A percentile compares a stretch with the other conserved stretches of the same genome.
Conservation (phyloP, 768 basidiomycete species). For the Crassisporium funariophilum region DNA sequence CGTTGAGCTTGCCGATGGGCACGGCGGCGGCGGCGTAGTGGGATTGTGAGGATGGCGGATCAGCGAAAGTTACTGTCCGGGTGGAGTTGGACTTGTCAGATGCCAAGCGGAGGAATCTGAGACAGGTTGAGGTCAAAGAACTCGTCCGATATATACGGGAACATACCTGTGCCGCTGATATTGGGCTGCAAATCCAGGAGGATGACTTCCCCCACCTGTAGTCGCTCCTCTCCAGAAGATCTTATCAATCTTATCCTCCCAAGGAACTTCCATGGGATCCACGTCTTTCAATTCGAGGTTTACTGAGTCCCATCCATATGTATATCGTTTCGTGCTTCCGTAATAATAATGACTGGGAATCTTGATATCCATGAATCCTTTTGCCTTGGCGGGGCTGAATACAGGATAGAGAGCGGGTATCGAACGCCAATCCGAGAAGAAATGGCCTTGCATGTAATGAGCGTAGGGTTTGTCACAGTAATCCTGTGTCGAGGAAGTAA, state of each 20-base stretch:
- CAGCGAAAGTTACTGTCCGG: conserved; percentile 68
- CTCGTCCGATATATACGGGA: background rate
- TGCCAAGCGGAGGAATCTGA: conserved; percentile 74
- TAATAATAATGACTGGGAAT: conserved; percentile 98
- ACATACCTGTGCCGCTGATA: conserved; percentile 82
- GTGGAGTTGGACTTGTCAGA: conserved; percentile 55
- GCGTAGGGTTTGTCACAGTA: conserved; percentile 84
- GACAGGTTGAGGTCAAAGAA: background rate
- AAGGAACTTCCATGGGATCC: conserved; percentile 85
- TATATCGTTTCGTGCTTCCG: conserved; percentile 76
- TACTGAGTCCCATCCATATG: conserved; percentile 88
- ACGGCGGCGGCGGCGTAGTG: conserved; percentile 67
- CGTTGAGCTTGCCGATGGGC: conserved; percentile 63
- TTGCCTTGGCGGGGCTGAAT: conserved; percentile 87
- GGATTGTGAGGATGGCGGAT: conserved; percentile 60
- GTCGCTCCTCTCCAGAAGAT: conserved; percentile 97
- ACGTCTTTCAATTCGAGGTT: conserved; percentile 72
- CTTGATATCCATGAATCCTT: conserved; percentile 86
- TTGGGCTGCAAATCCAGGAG: conserved; percentile 76
- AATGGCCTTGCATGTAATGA: conserved; percentile 89
- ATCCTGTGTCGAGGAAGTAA: conserved; percentile 67
- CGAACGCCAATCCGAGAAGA: conserved; percentile 96
- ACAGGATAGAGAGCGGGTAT: conserved; percentile 90
- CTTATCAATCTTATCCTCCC: conserved; percentile 85
- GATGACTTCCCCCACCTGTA: conserved; percentile 90